Evolutionary conservation across 1,139 yeast genomes (phyloP), one percentile per base, ranked within the genome.

Genomic region (Nematodospora anomalae): DNA sequence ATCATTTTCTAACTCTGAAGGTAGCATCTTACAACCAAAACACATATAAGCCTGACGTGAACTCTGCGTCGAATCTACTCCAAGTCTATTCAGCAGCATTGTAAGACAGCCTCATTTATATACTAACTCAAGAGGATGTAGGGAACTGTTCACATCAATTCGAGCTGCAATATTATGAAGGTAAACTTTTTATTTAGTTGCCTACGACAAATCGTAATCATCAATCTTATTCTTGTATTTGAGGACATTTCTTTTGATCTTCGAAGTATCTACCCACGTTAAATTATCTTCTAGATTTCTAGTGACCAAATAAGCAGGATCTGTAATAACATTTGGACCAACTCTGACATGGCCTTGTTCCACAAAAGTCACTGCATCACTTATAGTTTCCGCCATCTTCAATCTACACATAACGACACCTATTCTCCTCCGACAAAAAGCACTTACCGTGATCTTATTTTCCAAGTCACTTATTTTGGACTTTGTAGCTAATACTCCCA

Each of bases 281-380:
- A 94, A 76, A 60, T 88, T 92, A 62, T 94, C 99, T 58, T 94
- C 98, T 83, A 92, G 75, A 51, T 82, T 88, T 56, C 94, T 74
- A 7, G 97, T 90, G 3, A 94, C 95, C 51, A 94, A 70, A 58
- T 83, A 92, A 1, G 98, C 97, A 3, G 98, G 95, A 58, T 94
- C 98, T 0, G 96, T 89, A 32, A 94, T 81, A 23, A 92, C 84
- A 54, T 89, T 87, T 7, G 97, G 98, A 0, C 99, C 99, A 8
- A 94, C 96, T 49, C 98, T 76, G 3, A 94, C 96, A 55, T 94
- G 97, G 3, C 99, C 99, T 60, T 92, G 97, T 56, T 92, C 97
- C 14, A 94, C 76, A 56, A 87, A 88, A 33, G 87, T 87, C 14
- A 90, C 86, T 0, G 97, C 98, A 59, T 89, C 97, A 24, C 77